phyloP scores from a whole-genome alignment of 2,329 filamentous ascomycete genomes.

The Ustulina deusta region DNA sequence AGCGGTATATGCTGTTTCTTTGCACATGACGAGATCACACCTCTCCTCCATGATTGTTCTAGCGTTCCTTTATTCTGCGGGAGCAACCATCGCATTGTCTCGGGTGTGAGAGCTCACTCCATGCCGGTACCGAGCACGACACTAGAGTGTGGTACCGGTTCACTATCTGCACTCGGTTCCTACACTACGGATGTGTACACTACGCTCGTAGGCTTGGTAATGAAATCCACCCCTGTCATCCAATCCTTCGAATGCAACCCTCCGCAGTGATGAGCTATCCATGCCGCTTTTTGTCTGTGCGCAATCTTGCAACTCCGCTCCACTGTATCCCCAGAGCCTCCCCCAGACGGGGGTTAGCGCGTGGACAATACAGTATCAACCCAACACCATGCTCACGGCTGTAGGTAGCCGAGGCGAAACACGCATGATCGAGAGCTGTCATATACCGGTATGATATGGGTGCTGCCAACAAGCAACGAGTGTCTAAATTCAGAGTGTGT shows the following conservation, averaged over 20 bases:
- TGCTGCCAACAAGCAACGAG: background rate
- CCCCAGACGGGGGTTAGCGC: conserved; percentile 11
- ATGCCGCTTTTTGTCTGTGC: conserved; percentile 23
- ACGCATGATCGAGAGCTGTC: background rate
- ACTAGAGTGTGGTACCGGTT: too few species aligned
- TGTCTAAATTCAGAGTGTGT: background rate
- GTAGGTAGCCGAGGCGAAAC: conserved; percentile 8
- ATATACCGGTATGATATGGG: too few species aligned
- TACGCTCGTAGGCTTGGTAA: too few species aligned
- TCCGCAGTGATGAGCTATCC: conserved; percentile 28
- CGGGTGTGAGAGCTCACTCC: background rate
- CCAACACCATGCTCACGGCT: conserved; percentile 5
- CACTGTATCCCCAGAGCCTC: conserved; percentile 25
- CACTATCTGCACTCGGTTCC: too few species aligned
- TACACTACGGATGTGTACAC: background rate
- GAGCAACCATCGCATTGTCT: background rate
- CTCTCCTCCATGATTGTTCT: conserved; percentile 3
- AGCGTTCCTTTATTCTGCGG: background rate
- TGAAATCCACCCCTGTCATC: conserved; percentile 3
- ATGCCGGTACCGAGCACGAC: background rate
- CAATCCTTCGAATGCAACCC: conserved; percentile 25
- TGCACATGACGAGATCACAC: conserved; percentile 2
- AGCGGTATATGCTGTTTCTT: conserved; percentile 4
- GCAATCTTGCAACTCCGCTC: conserved; percentile 4
- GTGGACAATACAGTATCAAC: too few species aligned